Percentiles rank a stretch among this genome's conserved stretches.
Evolutionary conservation across 1,284 basidiomycete species (phyloP).

Genomic region (Ceratobasidium theobromae): DNA sequence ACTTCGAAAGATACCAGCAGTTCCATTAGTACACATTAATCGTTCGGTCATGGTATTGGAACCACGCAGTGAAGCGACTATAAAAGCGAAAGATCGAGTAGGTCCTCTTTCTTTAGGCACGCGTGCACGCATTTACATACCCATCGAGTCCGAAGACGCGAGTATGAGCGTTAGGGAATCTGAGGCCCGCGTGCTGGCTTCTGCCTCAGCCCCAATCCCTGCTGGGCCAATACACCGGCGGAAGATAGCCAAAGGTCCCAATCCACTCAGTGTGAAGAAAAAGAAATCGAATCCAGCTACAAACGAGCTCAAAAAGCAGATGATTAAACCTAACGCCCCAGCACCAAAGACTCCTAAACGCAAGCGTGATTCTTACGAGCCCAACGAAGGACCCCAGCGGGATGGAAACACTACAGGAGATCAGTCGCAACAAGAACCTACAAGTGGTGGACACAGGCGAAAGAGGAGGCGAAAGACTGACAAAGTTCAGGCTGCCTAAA

Average conservation of each 20-base stretch:
- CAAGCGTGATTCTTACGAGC: conserved; percentile 31
- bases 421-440: neutral
- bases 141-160: conserved; percentile 1
- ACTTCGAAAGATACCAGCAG: conserved; percentile 71
- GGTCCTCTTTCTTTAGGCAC: conserved; percentile 38
- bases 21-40: conserved; percentile 86
- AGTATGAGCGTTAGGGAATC: neutral
- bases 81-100: conserved; percentile 65
- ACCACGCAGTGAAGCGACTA: conserved; percentile 75
- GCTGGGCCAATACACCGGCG: conserved; percentile 56
- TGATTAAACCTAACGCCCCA: neutral
- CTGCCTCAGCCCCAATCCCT: conserved; percentile 39
- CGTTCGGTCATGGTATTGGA: conserved; percentile 89
- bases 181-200: conserved; percentile 28
- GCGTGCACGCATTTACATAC: neutral
- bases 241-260: conserved; percentile 81
- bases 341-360: conserved; percentile 28
- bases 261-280: conserved; percentile 92
- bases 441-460: neutral
- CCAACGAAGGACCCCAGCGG: neutral
- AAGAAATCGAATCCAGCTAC: conserved; percentile 52
- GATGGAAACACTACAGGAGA: conserved; percentile 30
- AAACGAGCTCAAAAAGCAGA: neutral
- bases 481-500: neutral
- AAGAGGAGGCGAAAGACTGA: conserved; percentile 13